phyloP scores from a whole-genome alignment of 177 flowering plant genomes.

The Vitis hybrid region DNA sequence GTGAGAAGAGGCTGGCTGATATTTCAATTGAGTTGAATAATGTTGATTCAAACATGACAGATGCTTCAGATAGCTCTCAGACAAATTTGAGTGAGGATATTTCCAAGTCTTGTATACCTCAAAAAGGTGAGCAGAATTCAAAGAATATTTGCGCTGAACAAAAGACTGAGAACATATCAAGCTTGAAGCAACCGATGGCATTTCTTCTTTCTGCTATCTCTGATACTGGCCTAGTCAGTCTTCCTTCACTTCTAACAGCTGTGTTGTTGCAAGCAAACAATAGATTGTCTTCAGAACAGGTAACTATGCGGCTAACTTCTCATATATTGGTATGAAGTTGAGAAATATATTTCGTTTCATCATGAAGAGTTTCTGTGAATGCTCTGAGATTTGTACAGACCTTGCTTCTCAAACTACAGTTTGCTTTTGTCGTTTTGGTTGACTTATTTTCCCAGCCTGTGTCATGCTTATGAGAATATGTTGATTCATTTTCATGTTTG shows the following conservation, averaged over 20 bases:
- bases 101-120: conserved; percentile 22
- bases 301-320: conserved; percentile 28
- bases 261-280: conserved; percentile 89
- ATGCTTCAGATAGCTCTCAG: conserved; percentile 25
- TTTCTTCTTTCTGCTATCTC: conserved; percentile 79
- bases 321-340: neutral
- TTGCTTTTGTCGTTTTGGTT: neutral
- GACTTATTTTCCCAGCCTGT: conserved; percentile 1
- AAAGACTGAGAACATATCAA: conserved; percentile 32
- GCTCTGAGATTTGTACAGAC: neutral
- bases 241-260: conserved; percentile 86
- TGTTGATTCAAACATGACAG: conserved; percentile 11
- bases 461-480: neutral
- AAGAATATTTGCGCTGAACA: conserved; percentile 23
- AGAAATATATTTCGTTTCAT: neutral
- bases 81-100: conserved; percentile 22
- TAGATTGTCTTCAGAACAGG: conserved; percentile 81
- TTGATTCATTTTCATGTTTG: neutral
- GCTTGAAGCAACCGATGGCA: conserved; percentile 48
- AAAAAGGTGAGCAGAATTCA: conserved; percentile 37
- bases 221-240: conserved; percentile 88
- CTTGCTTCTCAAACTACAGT: neutral
- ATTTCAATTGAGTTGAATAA: conserved; percentile 16
- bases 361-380: neutral
- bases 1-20: conserved; percentile 22